Conservation (phyloP, 73 alveolate species). For the Paramecium pentaurelia region DNA sequence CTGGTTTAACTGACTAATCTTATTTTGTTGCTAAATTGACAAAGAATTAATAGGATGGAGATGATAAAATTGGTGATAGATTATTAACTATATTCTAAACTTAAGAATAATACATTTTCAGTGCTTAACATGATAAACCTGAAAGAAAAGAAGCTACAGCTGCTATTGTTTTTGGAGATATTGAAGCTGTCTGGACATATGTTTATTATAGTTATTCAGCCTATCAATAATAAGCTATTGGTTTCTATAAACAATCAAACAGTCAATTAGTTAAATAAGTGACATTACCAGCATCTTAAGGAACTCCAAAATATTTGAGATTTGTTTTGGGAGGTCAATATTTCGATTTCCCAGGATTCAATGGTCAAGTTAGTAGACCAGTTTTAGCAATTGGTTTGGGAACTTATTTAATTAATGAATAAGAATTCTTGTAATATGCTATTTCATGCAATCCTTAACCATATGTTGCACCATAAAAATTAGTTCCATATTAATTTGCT, state of each 20-base stretch:
- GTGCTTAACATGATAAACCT: conserved; percentile 32
- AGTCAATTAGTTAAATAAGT: not conserved
- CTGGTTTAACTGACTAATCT: not conserved
- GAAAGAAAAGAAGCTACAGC: conserved; percentile 14
- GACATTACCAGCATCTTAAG: not conserved
- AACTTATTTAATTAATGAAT: not conserved
- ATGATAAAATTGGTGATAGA: not conserved
- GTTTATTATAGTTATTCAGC: conserved; percentile 42
- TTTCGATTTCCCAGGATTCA: conserved; percentile 2
- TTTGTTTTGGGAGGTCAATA: conserved; percentile 26
- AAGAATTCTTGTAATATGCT: not conserved
- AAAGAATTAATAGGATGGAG: conserved; percentile 2
- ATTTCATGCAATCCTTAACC: conserved; percentile 36
- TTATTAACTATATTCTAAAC: conserved; percentile 18
- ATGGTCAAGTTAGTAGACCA: conserved; percentile 21
- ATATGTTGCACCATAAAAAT: not conserved
- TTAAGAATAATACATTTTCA: not conserved
- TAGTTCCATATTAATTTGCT: not conserved
- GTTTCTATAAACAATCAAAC: conserved; percentile 22
- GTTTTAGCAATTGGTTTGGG: conserved; percentile 28
- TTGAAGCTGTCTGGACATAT: conserved; percentile 48
- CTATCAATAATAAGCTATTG: not conserved
- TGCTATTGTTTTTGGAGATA: conserved; percentile 36
- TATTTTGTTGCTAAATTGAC: conserved; percentile 37
- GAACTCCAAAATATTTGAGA: conserved; percentile 8